phyloP scores from a whole-genome alignment of 2,329 filamentous ascomycete species.

The Torrubiella hemipterigena region DNA sequence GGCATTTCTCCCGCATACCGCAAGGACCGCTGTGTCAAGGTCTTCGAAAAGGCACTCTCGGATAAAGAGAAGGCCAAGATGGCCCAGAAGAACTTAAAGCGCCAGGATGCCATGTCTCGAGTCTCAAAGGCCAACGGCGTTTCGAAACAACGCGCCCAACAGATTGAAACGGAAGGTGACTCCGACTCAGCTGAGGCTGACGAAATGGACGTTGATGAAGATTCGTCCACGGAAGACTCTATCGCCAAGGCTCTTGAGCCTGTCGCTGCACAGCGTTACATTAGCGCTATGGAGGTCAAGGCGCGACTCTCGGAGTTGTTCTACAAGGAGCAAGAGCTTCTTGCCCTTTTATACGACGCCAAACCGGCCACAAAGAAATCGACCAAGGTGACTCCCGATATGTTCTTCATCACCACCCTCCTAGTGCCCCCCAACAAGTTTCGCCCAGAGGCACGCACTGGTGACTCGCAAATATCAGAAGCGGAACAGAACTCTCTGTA shows the following conservation, averaged over 20 bases:
- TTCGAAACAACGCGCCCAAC: conserved; percentile 19
- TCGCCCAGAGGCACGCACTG: conserved; percentile 74
- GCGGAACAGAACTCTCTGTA: conserved; percentile 81
- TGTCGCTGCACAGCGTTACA: conserved; percentile 51
- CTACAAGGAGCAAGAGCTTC: conserved; percentile 71
- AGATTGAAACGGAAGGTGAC: conserved; percentile 1
- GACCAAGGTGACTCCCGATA: conserved; percentile 57
- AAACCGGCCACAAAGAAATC: conserved; percentile 48
- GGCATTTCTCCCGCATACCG: conserved; percentile 73
- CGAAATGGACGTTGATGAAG: conserved; percentile 19
- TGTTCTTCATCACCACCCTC: conserved; percentile 86
- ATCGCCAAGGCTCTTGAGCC: conserved; percentile 17
- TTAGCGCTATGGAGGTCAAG: conserved; percentile 74
- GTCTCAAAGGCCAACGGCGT: conserved; percentile 16
- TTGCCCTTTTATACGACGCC: conserved; percentile 76
- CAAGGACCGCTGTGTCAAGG: conserved; percentile 85
- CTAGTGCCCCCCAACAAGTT: conserved; percentile 88
- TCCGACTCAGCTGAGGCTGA: conserved; percentile 25
- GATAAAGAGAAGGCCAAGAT: conserved; percentile 68
- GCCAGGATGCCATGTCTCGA: conserved; percentile 55
- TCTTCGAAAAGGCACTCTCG: conserved; percentile 73
- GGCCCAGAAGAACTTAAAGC: conserved; percentile 54
- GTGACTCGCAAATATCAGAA: conserved; percentile 72
- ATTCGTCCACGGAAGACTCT: conserved; percentile 19
- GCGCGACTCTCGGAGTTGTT: conserved; percentile 71